Conservation (phyloP, 768 basidiomycete genomes). For the Pilatotrama ljubarskyi region DNA sequence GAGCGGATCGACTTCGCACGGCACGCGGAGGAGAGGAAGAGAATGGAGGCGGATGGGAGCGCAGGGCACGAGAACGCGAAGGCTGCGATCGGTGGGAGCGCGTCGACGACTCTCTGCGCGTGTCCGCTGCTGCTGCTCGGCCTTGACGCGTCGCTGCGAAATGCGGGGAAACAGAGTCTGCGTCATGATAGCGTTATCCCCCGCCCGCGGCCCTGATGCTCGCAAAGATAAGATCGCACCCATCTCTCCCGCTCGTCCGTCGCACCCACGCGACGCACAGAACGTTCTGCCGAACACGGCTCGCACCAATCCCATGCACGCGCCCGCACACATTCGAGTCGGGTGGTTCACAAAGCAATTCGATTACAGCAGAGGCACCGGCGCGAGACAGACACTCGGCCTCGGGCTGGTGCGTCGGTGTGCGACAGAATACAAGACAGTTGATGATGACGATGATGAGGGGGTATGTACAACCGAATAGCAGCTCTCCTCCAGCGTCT, state of each 20-base stretch:
- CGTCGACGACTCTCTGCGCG: background rate
- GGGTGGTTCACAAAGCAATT: conserved; percentile 6
- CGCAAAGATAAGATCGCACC: conserved; percentile 19
- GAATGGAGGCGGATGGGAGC: background rate
- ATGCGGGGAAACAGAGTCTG: conserved; percentile 22
- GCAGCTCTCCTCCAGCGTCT: conserved; percentile 6
- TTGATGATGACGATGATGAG: conserved; percentile 1
- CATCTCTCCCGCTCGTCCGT: background rate
- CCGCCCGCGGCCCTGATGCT: conserved; percentile 10
- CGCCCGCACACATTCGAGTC: background rate
- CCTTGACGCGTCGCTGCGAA: background rate
- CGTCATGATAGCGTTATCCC: conserved; percentile 22
- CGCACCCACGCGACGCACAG: background rate
- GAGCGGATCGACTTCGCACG: conserved; percentile 11
- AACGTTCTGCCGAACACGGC: background rate
- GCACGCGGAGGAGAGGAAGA: background rate
- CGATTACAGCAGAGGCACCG: conserved; percentile 1
- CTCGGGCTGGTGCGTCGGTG: conserved; percentile 6
- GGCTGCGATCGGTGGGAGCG: conserved; percentile 10
- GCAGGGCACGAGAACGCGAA: background rate
- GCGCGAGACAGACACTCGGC: background rate
- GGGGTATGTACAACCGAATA: conserved; percentile 26
- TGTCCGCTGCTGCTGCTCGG: background rate
- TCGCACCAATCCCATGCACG: conserved; percentile 1
- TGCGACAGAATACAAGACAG: conserved; percentile 21